Conservation (phyloP, 1,284 basidiomycete species). For the Acaromyces ingoldii region DNA sequence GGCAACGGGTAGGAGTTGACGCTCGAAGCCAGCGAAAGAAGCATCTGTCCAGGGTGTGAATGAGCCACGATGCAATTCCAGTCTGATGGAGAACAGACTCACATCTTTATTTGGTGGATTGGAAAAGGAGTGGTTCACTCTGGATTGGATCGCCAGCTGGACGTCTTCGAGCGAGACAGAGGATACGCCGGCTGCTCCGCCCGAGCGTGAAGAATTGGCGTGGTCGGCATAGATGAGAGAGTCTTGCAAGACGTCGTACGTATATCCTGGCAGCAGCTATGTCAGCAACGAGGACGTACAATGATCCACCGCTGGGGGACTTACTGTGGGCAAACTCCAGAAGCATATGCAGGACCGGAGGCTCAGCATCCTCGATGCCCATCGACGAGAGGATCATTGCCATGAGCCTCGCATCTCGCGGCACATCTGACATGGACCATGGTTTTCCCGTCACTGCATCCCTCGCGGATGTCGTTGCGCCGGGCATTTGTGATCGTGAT, state of each 20-base stretch:
- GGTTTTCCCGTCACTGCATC: too few relatives aligned
- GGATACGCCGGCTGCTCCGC: not conserved
- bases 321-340: slow-evolving; percentile 86
- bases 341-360: slow-evolving; percentile 86
- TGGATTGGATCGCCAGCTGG: slow-evolving; percentile 80
- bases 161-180: slow-evolving; percentile 75
- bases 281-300: slow-evolving; percentile 5
- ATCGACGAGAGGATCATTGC: slow-evolving; percentile 87
- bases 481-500: too few relatives aligned
- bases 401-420: slow-evolving; percentile 83
- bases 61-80: not conserved
- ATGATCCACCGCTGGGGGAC: slow-evolving; percentile 17
- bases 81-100: slow-evolving; percentile 38
- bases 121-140: slow-evolving; percentile 90
- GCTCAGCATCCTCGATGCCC: slow-evolving; percentile 90
- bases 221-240: slow-evolving; percentile 91
- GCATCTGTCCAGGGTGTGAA: slow-evolving; percentile 61
- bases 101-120: slow-evolving; percentile 93
- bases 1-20: slow-evolving; percentile 86
- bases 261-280: slow-evolving; percentile 60
- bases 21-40: slow-evolving; percentile 79
- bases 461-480: too few relatives aligned
- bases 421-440: too few relatives aligned
- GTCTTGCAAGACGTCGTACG: slow-evolving; percentile 81
- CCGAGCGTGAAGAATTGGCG: slow-evolving; percentile 54